Conservation (phyloP, 177 flowering plant species). For the Telopea speciosissima region DNA sequence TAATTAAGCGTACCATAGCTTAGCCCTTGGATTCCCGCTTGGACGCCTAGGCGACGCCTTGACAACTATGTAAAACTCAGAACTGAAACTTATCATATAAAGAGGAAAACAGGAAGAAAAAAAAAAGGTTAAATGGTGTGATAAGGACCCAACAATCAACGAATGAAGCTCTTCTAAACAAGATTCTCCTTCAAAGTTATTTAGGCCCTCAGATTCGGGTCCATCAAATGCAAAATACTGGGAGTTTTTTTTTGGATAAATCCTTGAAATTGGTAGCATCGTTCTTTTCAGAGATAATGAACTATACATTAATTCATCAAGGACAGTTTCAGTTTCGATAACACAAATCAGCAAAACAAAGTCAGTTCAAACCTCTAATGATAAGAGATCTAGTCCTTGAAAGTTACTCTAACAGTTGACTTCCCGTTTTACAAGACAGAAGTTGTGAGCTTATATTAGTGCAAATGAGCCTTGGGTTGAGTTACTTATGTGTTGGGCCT, state of each 20-base stretch:
- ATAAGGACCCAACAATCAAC: background rate
- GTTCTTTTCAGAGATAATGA: background rate
- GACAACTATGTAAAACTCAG: too few species aligned
- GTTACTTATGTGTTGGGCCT: too few species aligned
- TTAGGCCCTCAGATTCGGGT: background rate
- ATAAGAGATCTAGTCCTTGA: background rate
- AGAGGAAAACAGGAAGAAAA: background rate
- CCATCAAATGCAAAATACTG: background rate
- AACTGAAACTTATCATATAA: background rate
- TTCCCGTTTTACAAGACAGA: too few species aligned
- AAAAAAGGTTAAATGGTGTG: background rate
- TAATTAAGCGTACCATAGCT: too few species aligned
- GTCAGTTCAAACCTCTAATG: background rate
- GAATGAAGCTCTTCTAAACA: background rate
- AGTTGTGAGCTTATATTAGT: too few species aligned
- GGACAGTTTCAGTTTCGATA: background rate
- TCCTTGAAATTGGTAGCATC: background rate
- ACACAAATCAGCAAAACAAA: background rate
- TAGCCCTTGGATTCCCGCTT: too few species aligned
- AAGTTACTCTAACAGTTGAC: background rate
- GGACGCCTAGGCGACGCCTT: too few species aligned
- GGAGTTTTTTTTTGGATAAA: background rate
- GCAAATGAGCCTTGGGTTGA: too few species aligned
- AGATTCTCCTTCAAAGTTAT: background rate
- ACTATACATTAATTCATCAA: background rate